Evolutionary conservation across 1,284 basidiomycete genomes (phyloP).

Genomic region (Meira miltonrushii): DNA sequence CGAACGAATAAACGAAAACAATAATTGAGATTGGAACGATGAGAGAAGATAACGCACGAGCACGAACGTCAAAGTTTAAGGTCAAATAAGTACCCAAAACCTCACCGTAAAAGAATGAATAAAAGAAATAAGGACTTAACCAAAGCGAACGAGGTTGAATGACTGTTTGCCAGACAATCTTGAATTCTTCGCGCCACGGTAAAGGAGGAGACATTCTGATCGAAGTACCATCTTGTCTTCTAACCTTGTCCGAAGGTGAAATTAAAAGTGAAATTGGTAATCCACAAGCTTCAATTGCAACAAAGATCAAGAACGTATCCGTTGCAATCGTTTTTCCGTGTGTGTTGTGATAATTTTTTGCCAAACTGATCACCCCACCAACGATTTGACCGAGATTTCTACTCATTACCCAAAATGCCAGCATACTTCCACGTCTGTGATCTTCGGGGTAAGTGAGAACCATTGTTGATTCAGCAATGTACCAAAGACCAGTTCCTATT

Average conservation of each 20-base stretch:
- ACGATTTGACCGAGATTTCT: constrained; percentile 41
- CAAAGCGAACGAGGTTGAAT: constrained; percentile 3
- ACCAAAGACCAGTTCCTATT: constrained; percentile 30
- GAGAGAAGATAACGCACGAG: constrained; percentile 35
- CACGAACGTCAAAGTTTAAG: constrained; percentile 37
- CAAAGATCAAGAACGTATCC: constrained; percentile 42
- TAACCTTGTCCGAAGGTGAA: constrained; percentile 35
- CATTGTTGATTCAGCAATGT: constrained; percentile 44
- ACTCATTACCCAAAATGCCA: constrained; percentile 43
- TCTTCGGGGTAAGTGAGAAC: constrained; percentile 43
- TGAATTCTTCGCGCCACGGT: constrained; percentile 26
- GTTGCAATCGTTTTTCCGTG: constrained; percentile 27
- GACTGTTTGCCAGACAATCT: constrained; percentile 1
- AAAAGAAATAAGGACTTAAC: constrained; percentile 15
- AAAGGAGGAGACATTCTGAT: constrained; percentile 23
- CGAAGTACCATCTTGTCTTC: constrained; percentile 32
- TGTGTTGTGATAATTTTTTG: constrained; percentile 22
- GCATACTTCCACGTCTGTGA: constrained; percentile 24
- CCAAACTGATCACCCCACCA: constrained; percentile 34
- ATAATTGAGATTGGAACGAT: constrained; percentile 39
- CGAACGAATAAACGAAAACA: constrained; percentile 27
- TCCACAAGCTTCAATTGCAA: constrained; percentile 39
- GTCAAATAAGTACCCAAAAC: constrained; percentile 36
- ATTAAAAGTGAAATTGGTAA: constrained; percentile 33
- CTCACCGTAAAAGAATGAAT: constrained; percentile 18